Percentiles rank a stretch among this genome's conserved stretches.
These are phyloP conservation scores for Falciphora oryzae DNA, from an alignment of 2,329 filamentous ascomycete species.

Conservation along the genomic window DNA sequence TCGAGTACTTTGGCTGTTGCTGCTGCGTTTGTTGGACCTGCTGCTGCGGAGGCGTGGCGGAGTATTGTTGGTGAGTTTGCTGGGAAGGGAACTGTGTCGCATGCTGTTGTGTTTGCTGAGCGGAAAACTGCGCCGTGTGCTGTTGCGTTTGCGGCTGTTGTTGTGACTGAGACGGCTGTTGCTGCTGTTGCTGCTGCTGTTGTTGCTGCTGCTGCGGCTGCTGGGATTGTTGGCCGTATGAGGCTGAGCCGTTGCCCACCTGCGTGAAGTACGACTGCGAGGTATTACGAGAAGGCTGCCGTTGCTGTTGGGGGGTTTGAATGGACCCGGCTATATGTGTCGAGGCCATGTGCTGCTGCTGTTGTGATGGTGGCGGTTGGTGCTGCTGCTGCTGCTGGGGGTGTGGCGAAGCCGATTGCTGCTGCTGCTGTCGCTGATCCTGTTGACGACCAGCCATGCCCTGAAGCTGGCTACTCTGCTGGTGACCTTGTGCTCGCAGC, in stretches of 20 bases:
- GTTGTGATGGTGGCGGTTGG: constrained; percentile 8
- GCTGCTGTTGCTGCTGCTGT: constrained; percentile 4
- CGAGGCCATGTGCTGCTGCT: constrained; percentile 11
- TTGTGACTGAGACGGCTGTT: constrained; percentile 16
- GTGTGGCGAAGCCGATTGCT: constrained; percentile 16
- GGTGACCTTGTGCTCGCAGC: constrained; percentile 13
- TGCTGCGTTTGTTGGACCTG: constrained; percentile 16
- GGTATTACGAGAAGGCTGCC: constrained; percentile 4
- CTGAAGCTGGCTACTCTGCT: constrained; percentile 13
- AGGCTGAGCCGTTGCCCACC: neutral
- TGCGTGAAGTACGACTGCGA: constrained; percentile 10
- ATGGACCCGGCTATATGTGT: constrained; percentile 2
- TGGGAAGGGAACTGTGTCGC: constrained; percentile 9
- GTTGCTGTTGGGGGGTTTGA: constrained; percentile 10
- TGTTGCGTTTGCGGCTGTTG: constrained; percentile 17
- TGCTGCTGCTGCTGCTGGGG: constrained; percentile 15
- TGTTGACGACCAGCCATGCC: constrained; percentile 12
- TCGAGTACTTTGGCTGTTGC: constrained; percentile 16
- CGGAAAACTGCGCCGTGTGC: constrained; percentile 9
- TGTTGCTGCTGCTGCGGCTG: constrained; percentile 7
- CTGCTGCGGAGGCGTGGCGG: constrained; percentile 7
- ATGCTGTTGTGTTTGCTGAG: constrained; percentile 15
- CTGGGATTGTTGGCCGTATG: constrained; percentile 1
- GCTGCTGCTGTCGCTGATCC: constrained; percentile 11
- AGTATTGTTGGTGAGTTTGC: constrained; percentile 20